Conservation (phyloP, 352 stramenopile species). For the Phytophthora rubi region DNA sequence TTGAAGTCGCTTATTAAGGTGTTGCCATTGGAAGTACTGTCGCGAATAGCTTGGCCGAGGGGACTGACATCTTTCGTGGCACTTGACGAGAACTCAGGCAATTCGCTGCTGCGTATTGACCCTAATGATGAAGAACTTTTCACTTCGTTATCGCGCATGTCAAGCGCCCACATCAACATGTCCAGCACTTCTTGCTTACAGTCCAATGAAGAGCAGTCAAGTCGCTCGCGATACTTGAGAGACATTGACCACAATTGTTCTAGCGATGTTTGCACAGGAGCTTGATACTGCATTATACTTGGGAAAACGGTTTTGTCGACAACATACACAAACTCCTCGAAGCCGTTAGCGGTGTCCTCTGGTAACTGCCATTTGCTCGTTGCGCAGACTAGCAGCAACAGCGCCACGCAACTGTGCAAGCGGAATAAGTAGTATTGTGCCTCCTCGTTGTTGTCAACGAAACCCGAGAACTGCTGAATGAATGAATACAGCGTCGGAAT, state of each 20-base stretch:
- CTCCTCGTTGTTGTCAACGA: slow-evolving; percentile 44
- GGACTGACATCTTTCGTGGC: slow-evolving; percentile 22
- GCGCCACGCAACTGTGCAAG: slow-evolving; percentile 38
- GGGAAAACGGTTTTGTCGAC: slow-evolving; percentile 52
- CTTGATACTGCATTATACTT: slow-evolving; percentile 27
- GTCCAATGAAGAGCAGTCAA: slow-evolving; percentile 39
- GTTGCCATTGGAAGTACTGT: slow-evolving; percentile 5
- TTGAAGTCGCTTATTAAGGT: slow-evolving; percentile 2
- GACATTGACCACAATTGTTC: slow-evolving; percentile 36
- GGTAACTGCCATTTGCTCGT: slow-evolving; percentile 46
- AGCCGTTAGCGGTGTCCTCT: slow-evolving; percentile 29
- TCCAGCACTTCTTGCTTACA: slow-evolving; percentile 24
- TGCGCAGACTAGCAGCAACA: slow-evolving; percentile 43
- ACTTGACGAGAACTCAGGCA: slow-evolving; percentile 8
- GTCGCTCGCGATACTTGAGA: slow-evolving; percentile 27
- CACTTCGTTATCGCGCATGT: slow-evolving; percentile 26
- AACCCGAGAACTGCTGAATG: slow-evolving; percentile 58
- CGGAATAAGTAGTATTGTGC: slow-evolving; percentile 31
- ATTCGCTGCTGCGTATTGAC: background rate
- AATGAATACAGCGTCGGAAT: slow-evolving; percentile 59
- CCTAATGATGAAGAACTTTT: slow-evolving; percentile 1
- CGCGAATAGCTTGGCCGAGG: slow-evolving; percentile 18
- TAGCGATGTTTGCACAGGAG: slow-evolving; percentile 20
- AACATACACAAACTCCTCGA: slow-evolving; percentile 56
- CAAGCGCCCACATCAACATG: slow-evolving; percentile 35